A percentile compares a stretch with the other conserved stretches of the same genome.
phyloP scores from a whole-genome alignment of 1,284 basidiomycete species.

The Rhodotorula sp. region DNA sequence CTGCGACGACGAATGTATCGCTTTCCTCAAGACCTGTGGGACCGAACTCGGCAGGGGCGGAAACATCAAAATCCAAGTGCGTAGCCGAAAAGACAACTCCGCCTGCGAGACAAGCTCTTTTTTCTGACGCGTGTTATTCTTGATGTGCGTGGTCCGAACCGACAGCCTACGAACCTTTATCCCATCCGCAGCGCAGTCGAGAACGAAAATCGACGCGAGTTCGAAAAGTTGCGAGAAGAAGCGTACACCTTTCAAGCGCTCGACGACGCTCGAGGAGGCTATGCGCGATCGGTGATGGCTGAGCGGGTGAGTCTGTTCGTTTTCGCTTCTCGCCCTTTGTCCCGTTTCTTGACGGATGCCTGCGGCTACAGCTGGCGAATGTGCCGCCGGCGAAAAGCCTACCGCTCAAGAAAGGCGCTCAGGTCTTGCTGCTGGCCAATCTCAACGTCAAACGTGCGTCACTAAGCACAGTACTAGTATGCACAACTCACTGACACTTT shows the following conservation, averaged over 20 bases:
- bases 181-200: constrained; percentile 28
- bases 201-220: constrained; percentile 39
- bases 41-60: constrained; percentile 26
- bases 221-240: constrained; percentile 25
- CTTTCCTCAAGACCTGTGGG: constrained; percentile 32
- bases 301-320: neutral
- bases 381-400: constrained; percentile 28
- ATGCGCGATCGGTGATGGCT: constrained; percentile 8
- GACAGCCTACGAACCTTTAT: constrained; percentile 43
- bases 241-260: constrained; percentile 23
- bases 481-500: neutral
- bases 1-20: constrained; percentile 34
- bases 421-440: constrained; percentile 42
- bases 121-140: too few species aligned
- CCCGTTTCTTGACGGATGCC: too few species aligned
- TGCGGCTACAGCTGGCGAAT: constrained; percentile 29
- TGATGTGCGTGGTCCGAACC: neutral
- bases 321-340: too few species aligned
- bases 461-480: neutral
- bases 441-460: constrained; percentile 33
- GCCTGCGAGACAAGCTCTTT: too few species aligned
- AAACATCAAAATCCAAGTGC: constrained; percentile 25
- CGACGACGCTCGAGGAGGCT: constrained; percentile 27
- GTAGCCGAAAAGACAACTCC: neutral
- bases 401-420: constrained; percentile 39